Conservation (phyloP, 257 asterid species). For the Linaria vulgaris region DNA sequence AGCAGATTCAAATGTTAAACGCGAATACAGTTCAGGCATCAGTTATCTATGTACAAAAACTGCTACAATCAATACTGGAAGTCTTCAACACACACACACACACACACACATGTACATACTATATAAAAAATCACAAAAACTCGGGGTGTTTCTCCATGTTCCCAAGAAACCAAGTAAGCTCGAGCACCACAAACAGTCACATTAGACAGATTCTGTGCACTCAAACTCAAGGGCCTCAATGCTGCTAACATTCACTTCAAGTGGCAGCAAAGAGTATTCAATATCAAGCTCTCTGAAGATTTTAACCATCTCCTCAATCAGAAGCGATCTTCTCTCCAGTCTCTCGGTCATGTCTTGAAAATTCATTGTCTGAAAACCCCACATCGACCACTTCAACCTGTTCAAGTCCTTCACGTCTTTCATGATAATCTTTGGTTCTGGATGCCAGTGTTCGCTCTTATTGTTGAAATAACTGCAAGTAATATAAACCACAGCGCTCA, state of each 20-base stretch:
- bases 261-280: slow-evolving; percentile 48
- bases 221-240: background rate
- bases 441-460: slow-evolving; percentile 59
- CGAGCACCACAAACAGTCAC: background rate
- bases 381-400: slow-evolving; percentile 43
- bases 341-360: slow-evolving; percentile 48
- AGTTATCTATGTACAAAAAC: too few species aligned
- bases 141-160: too few species aligned
- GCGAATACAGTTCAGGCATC: too few species aligned
- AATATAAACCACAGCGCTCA: too few species aligned
- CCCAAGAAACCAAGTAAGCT: background rate
- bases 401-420: slow-evolving; percentile 40
- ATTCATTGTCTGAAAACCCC: slow-evolving; percentile 52
- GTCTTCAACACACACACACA: too few species aligned
- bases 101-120: too few species aligned
- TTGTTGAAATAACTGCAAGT: slow-evolving; percentile 37
- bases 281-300: slow-evolving; percentile 47
- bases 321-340: slow-evolving; percentile 41
- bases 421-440: slow-evolving; percentile 37
- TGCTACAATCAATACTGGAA: too few species aligned
- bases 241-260: slow-evolving; percentile 43
- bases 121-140: too few species aligned
- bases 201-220: slow-evolving; percentile 3
- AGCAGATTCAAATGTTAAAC: too few species aligned
- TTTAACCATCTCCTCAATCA: slow-evolving; percentile 51